Evolutionary conservation across 2,329 filamentous ascomycete species (phyloP).

Genomic region (Blumeria hordei): DNA sequence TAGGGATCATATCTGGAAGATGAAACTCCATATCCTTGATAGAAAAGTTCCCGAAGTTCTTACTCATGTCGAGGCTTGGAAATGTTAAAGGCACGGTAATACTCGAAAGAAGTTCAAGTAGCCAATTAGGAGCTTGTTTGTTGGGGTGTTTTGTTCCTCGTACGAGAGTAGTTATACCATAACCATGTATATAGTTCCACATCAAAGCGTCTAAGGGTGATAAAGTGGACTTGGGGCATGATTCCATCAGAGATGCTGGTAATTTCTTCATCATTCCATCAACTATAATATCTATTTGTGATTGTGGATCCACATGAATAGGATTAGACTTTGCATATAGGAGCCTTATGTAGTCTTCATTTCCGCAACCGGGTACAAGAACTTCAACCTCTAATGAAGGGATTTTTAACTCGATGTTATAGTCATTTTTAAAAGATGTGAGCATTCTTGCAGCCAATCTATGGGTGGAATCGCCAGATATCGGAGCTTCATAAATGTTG

Average conservation of each 20-base stretch:
- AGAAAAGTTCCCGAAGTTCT: conserved; percentile 70
- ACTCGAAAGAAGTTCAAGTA: conserved; percentile 54
- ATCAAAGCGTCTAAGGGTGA: conserved; percentile 73
- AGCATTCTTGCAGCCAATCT: conserved; percentile 65
- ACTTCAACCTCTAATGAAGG: conserved; percentile 69
- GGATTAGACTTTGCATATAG: conserved; percentile 48
- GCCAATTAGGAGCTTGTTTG: conserved; percentile 54
- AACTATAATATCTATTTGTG: conserved; percentile 43
- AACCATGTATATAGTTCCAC: conserved; percentile 57
- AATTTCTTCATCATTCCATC: conserved; percentile 49
- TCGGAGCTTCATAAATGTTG: conserved; percentile 47
- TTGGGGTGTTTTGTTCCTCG: conserved; percentile 48
- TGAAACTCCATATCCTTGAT: conserved; percentile 67
- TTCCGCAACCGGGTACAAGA: conserved; percentile 57
- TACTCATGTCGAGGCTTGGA: conserved; percentile 57
- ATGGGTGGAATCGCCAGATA: conserved; percentile 21
- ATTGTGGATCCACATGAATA: conserved; percentile 41
- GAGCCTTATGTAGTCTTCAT: conserved; percentile 49
- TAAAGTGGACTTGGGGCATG: conserved; percentile 51
- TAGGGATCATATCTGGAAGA: conserved; percentile 57
- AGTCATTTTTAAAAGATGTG: conserved; percentile 47
- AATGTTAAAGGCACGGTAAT: conserved; percentile 69
- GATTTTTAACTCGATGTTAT: conserved; percentile 51
- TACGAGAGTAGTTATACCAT: conserved; percentile 58
- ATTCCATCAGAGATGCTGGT: conserved; percentile 43